These are phyloP conservation scores for Turnera subulata DNA, from an alignment of 345 rosid species.

Conservation along the genomic window DNA sequence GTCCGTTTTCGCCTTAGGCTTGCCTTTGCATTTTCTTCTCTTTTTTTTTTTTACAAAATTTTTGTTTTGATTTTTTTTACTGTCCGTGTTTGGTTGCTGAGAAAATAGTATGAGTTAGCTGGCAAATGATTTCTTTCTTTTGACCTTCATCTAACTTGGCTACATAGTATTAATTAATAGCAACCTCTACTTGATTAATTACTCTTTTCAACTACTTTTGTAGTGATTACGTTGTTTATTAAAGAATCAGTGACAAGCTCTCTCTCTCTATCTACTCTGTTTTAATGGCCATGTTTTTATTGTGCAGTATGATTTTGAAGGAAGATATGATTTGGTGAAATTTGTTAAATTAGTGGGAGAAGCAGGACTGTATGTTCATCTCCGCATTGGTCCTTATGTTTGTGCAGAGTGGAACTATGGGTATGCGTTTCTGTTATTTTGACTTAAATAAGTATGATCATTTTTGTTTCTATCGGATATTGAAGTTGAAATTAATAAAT, in stretches of 20 bases:
- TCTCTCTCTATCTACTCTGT: not conserved
- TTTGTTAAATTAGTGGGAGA: conserved; percentile 74
- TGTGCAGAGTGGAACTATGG: conserved; percentile 99
- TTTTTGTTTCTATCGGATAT: not conserved
- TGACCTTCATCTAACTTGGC: too few relatives aligned
- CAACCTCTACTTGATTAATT: not conserved
- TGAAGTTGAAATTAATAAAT: not conserved
- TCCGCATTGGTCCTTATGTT: conserved; percentile 92
- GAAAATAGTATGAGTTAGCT: too few relatives aligned
- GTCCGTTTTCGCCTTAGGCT: conserved; percentile 22
- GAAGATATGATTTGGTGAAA: conserved; percentile 79
- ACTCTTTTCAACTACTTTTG: not conserved
- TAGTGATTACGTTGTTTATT: not conserved
- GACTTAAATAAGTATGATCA: not conserved
- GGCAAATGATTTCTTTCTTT: too few relatives aligned
- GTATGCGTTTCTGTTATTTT: conserved; percentile 27
- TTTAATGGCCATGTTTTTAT: not conserved
- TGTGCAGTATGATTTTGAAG: conserved; percentile 81
- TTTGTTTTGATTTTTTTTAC: conserved; percentile 30
- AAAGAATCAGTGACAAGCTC: too few relatives aligned
- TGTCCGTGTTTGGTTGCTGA: too few relatives aligned
- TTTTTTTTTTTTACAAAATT: not conserved
- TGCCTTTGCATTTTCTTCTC: not conserved
- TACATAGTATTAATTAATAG: too few relatives aligned
- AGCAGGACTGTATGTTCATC: conserved; percentile 88